phyloP scores from a whole-genome alignment of 2,329 filamentous ascomycete species.

The Calonectria hawksworthii region DNA sequence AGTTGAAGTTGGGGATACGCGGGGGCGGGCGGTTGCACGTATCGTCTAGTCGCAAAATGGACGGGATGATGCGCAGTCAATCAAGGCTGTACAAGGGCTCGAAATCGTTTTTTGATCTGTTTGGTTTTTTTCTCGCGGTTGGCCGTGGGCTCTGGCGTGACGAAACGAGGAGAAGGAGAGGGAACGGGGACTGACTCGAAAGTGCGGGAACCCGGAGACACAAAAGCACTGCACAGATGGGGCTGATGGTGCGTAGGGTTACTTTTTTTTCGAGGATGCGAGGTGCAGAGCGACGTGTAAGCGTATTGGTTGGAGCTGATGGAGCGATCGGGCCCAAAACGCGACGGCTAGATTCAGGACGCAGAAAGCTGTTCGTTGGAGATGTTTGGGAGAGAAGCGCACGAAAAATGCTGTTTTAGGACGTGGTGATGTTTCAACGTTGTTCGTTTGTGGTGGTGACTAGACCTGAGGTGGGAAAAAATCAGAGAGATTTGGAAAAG shows the following conservation, averaged over 20 bases:
- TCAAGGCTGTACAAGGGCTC: constrained; percentile 33
- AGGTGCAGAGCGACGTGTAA: constrained; percentile 38
- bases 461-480: constrained; percentile 51
- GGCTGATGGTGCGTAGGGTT: constrained; percentile 32
- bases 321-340: constrained; percentile 16
- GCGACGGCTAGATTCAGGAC: constrained; percentile 7
- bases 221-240: constrained; percentile 38
- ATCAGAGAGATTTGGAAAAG: constrained; percentile 49
- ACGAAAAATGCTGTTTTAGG: constrained; percentile 20
- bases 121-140: constrained; percentile 27
- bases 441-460: constrained; percentile 48
- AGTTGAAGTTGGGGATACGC: constrained; percentile 26
- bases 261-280: constrained; percentile 37
- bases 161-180: constrained; percentile 33
- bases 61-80: constrained; percentile 37
- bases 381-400: constrained; percentile 34
- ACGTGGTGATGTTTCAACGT: constrained; percentile 35
- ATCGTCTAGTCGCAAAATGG: constrained; percentile 40
- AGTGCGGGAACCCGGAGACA: constrained; percentile 34
- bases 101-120: constrained; percentile 34
- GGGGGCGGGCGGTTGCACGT: constrained; percentile 35
- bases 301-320: constrained; percentile 25
- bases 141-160: constrained; percentile 31
- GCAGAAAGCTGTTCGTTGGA: constrained; percentile 25
- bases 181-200: constrained; percentile 33